Evolutionary conservation across 139 green algal genomes (phyloP).

Genomic region (Coccomyxa sp.): DNA sequence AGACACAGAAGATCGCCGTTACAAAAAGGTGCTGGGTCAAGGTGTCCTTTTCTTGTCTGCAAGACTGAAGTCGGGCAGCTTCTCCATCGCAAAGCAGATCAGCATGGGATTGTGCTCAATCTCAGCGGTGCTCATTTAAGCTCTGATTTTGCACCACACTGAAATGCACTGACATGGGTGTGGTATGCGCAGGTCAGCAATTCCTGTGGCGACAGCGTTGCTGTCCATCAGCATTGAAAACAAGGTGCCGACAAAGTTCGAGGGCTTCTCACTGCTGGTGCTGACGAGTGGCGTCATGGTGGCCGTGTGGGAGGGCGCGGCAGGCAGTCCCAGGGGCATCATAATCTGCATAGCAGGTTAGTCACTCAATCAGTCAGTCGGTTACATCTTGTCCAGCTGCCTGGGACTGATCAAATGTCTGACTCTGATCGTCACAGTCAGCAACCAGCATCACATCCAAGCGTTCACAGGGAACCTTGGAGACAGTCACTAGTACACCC

Average conservation of each 20-base stretch:
- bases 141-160: neutral
- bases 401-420: too few species aligned
- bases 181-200: slow-evolving; percentile 27
- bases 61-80: too few species aligned
- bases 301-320: slow-evolving; percentile 43
- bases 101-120: neutral
- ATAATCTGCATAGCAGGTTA: slow-evolving; percentile 38
- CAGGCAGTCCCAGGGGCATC: slow-evolving; percentile 37
- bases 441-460: too few species aligned
- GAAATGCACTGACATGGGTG: neutral
- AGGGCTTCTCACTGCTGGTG: slow-evolving; percentile 37
- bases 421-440: too few species aligned
- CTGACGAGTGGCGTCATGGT: slow-evolving; percentile 55
- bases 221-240: slow-evolving; percentile 45
- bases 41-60: neutral
- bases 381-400: too few species aligned
- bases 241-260: slow-evolving; percentile 27
- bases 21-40: neutral
- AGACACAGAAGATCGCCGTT: neutral
- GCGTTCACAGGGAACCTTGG: too few species aligned
- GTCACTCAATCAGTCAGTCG: too few species aligned
- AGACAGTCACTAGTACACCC: too few species aligned
- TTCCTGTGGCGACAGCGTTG: slow-evolving; percentile 50
- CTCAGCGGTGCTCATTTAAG: neutral
- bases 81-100: neutral